Percentiles rank a stretch among this genome's conserved stretches.
Evolutionary conservation across 2,329 filamentous ascomycete species (phyloP).

Genomic region (Calonectria crousiana): DNA sequence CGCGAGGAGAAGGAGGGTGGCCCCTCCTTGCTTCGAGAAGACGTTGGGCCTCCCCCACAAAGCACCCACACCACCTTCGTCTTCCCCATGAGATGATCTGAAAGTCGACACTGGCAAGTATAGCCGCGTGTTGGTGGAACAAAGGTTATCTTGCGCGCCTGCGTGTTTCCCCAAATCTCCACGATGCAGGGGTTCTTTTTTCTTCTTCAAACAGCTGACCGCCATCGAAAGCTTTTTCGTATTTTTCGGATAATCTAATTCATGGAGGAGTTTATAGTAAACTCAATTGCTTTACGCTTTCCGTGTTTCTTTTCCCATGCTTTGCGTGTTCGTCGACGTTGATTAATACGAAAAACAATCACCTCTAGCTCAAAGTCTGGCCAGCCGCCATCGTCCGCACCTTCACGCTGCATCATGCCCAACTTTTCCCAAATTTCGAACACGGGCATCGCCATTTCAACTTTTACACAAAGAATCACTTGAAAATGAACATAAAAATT

Average conservation of each 20-base stretch:
- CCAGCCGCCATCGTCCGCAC: neutral
- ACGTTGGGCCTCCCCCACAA: neutral
- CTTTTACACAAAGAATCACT: neutral
- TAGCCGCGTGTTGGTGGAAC: neutral
- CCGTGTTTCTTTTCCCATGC: neutral
- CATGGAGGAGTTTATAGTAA: neutral
- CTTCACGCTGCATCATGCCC: neutral
- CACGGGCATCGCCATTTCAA: neutral
- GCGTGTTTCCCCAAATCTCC: neutral
- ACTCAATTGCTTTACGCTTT: neutral
- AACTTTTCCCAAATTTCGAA: neutral
- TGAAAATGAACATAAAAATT: neutral
- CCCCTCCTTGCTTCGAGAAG: neutral
- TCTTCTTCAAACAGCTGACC: neutral
- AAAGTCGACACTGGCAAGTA: neutral
- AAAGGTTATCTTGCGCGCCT: neutral
- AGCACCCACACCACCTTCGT: neutral
- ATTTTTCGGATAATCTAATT: neutral
- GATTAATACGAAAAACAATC: neutral
- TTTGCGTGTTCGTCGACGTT: neutral
- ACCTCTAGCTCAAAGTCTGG: neutral
- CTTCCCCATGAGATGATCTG: neutral
- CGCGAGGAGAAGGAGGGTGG: neutral
- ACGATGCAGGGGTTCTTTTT: neutral
- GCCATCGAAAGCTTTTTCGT: neutral